Conservation (phyloP, 108 stramenopile genomes). For the Pinguiococcus pyrenoidosus region DNA sequence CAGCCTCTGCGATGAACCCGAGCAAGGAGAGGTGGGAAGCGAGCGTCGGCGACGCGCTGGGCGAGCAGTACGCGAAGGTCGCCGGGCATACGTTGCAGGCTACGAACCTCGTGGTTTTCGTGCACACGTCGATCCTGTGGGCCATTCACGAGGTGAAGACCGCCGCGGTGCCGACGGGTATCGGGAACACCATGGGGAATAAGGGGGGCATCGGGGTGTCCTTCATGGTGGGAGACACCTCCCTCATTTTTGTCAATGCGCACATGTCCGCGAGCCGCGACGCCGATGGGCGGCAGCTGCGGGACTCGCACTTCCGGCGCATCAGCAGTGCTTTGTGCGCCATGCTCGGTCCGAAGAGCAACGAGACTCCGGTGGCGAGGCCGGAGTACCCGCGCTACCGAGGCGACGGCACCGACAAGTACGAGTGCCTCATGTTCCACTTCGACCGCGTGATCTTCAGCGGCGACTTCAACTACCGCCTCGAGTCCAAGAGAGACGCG, state of each 20-base stretch:
- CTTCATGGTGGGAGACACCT: constrained; percentile 1
- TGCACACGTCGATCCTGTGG: constrained; percentile 8
- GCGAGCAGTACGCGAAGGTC: constrained; percentile 23
- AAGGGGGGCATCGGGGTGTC: constrained; percentile 22
- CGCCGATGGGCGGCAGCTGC: constrained; percentile 12
- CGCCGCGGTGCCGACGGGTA: constrained; percentile 19
- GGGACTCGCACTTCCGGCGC: constrained; percentile 17
- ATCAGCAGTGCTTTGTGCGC: constrained; percentile 5
- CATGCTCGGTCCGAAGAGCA: not conserved
- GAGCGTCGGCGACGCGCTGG: constrained; percentile 14
- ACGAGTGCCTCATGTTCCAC: not conserved
- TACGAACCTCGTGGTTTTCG: constrained; percentile 22
- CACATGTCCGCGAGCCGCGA: constrained; percentile 19
- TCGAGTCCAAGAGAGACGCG: constrained; percentile 10
- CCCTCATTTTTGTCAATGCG: constrained; percentile 20
- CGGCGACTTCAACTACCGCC: constrained; percentile 32
- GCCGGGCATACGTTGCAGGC: constrained; percentile 18
- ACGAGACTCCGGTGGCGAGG: not conserved
- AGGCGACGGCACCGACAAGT: too few relatives aligned
- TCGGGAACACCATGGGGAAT: constrained; percentile 16
- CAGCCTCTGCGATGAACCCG: constrained; percentile 23
- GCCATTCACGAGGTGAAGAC: constrained; percentile 2
- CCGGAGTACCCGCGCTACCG: not conserved
- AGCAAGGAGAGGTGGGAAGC: constrained; percentile 27
- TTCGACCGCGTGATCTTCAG: constrained; percentile 23